Evolutionary conservation across 371 early-diverging fungal genomes (phyloP).

Genomic region (Lichtheimia hyalospora): DNA sequence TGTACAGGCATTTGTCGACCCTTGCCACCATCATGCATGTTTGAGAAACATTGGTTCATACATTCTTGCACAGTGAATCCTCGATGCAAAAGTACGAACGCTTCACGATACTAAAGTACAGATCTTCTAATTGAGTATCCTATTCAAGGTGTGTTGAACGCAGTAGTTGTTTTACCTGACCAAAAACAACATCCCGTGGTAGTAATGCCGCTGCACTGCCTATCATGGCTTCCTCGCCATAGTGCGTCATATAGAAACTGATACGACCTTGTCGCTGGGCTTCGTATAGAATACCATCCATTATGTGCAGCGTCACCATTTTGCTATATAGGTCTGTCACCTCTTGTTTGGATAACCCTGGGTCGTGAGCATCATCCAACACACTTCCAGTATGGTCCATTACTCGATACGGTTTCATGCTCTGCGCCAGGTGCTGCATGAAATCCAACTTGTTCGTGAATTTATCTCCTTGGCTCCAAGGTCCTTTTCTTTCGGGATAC

Average conservation of each 20-base stretch:
- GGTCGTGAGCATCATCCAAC: constrained; percentile 71
- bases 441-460: constrained; percentile 39
- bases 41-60: constrained; percentile 96
- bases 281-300: constrained; percentile 95
- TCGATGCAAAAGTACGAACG: constrained; percentile 89
- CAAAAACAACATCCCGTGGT: constrained; percentile 85
- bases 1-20: constrained; percentile 99
- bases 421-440: constrained; percentile 37
- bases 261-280: constrained; percentile 98
- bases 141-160: too few species aligned
- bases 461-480: constrained; percentile 20
- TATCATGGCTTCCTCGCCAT: constrained; percentile 96
- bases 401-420: constrained; percentile 90
- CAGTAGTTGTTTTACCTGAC: constrained; percentile 59
- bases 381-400: constrained; percentile 89
- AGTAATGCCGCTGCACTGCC: constrained; percentile 90
- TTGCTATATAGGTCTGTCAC: constrained; percentile 79
- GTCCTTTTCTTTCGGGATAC: not conserved
- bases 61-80: constrained; percentile 92
- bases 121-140: not conserved
- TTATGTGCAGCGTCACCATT: constrained; percentile 86
- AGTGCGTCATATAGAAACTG: constrained; percentile 97
- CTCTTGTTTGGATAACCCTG: constrained; percentile 74
- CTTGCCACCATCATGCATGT: constrained; percentile 87
- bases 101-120: constrained; percentile 85